Conservation (phyloP, 148 eudicot species). For the Suaeda aralocaspica region DNA sequence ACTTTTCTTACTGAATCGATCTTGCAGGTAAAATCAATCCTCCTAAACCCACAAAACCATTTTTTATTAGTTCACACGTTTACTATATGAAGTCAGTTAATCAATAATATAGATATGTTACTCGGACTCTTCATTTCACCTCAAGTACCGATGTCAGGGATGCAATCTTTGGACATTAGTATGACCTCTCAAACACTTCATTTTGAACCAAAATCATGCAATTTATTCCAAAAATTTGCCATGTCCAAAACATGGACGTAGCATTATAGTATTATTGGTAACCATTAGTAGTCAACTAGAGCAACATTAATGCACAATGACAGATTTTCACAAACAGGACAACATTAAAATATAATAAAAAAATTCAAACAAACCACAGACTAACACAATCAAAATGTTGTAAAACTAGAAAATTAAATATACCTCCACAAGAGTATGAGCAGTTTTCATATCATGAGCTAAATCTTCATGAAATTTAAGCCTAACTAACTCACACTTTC, state of each 20-base stretch:
- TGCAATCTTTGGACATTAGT: too few relatives aligned
- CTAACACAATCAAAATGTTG: neutral
- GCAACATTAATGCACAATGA: neutral
- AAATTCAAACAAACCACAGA: neutral
- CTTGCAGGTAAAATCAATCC: neutral
- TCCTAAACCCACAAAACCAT: neutral
- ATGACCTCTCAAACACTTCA: too few relatives aligned
- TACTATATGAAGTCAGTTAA: neutral
- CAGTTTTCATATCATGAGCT: conserved; percentile 95
- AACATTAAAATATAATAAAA: neutral
- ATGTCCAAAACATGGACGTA: too few relatives aligned
- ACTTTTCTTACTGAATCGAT: neutral
- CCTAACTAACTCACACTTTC: conserved; percentile 80
- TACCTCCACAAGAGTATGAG: conserved; percentile 93
- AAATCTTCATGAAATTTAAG: conserved; percentile 84
- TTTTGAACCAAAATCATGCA: too few relatives aligned
- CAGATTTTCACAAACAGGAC: neutral
- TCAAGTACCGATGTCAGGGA: too few relatives aligned
- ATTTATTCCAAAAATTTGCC: too few relatives aligned
- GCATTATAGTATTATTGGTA: too few relatives aligned
- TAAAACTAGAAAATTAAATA: neutral
- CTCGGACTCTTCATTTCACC: too few relatives aligned
- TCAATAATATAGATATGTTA: too few relatives aligned
- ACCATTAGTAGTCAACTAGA: too few relatives aligned
- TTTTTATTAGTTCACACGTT: neutral